Percentiles rank a stretch among this genome's conserved stretches.
Conservation (phyloP, 139 green algal species). For the Pseudopediastrum boryanum region DNA sequence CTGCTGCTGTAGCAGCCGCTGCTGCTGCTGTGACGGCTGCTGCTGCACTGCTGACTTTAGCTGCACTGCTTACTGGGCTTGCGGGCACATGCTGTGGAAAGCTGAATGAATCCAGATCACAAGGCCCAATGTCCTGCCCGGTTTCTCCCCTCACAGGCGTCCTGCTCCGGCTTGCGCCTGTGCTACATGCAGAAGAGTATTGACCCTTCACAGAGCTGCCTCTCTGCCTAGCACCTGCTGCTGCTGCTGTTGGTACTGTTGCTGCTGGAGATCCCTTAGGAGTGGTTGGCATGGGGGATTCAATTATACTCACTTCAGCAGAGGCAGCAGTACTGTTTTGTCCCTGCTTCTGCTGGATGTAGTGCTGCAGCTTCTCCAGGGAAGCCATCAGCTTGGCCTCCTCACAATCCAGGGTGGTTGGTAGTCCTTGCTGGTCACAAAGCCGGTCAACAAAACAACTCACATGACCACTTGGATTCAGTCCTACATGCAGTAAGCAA, state of each 20-base stretch:
- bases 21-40: slow-evolving; percentile 22
- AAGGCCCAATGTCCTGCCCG: too few relatives aligned
- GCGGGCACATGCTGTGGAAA: not conserved
- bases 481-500: not conserved
- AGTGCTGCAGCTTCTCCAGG: slow-evolving; percentile 44
- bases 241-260: slow-evolving; percentile 19
- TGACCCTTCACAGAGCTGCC: not conserved
- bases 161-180: not conserved
- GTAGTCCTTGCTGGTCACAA: slow-evolving; percentile 10
- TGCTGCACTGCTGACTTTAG: slow-evolving; percentile 3
- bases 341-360: not conserved
- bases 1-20: not conserved
- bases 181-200: not conserved
- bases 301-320: not conserved
- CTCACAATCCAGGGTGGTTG: slow-evolving; percentile 36
- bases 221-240: too few relatives aligned
- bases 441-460: too few relatives aligned
- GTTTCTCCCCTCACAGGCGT: too few relatives aligned
- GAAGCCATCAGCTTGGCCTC: slow-evolving; percentile 47
- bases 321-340: not conserved
- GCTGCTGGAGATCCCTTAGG: slow-evolving; percentile 17
- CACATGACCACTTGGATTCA: not conserved
- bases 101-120: too few relatives aligned
- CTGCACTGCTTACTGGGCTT: not conserved
- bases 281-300: not conserved